Percentiles rank a stretch among this genome's conserved stretches.
phyloP scores from a whole-genome alignment of 495 filamentous ascomycete genomes.

The Trichoderma virens region DNA sequence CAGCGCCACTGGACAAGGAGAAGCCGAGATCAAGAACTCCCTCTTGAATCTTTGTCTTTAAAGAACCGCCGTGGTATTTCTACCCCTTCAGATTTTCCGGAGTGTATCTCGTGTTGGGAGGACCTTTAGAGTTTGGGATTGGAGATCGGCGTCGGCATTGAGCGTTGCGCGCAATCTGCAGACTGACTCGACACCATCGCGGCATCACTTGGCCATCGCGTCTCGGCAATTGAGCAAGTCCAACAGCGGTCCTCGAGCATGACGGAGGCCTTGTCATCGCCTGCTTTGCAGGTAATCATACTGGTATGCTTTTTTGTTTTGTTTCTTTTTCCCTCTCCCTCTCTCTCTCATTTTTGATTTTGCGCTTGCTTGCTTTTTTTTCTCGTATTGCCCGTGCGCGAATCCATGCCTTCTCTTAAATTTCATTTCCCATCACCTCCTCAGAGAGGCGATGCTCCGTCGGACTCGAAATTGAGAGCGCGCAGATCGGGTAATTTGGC shows the following conservation, averaged over 20 bases:
- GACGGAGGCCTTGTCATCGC: slow-evolving; percentile 16
- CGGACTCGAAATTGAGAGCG: neutral
- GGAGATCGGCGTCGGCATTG: neutral
- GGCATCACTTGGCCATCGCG: neutral
- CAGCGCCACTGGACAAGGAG: neutral
- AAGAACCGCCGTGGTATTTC: neutral
- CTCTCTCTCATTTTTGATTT: neutral
- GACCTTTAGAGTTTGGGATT: neutral
- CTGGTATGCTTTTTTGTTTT: slow-evolving; percentile 50
- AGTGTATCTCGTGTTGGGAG: neutral
- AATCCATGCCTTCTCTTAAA: neutral
- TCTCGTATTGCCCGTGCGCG: too few species aligned
- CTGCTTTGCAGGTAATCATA: slow-evolving; percentile 71
- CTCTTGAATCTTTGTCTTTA: neutral
- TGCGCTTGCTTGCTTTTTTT: neutral
- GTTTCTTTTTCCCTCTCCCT: neutral
- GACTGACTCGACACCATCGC: neutral
- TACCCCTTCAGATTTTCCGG: neutral
- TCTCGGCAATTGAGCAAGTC: neutral
- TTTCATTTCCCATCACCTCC: neutral
- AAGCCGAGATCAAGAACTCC: neutral
- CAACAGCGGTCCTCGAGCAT: neutral
- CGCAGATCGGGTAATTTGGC: slow-evolving; percentile 8
- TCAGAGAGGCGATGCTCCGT: neutral
- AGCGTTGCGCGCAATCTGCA: slow-evolving; percentile 1